Percentiles rank a stretch among this genome's conserved stretches.
phyloP scores from a whole-genome alignment of 306 rosid species.

The Clitoria ternatea region DNA sequence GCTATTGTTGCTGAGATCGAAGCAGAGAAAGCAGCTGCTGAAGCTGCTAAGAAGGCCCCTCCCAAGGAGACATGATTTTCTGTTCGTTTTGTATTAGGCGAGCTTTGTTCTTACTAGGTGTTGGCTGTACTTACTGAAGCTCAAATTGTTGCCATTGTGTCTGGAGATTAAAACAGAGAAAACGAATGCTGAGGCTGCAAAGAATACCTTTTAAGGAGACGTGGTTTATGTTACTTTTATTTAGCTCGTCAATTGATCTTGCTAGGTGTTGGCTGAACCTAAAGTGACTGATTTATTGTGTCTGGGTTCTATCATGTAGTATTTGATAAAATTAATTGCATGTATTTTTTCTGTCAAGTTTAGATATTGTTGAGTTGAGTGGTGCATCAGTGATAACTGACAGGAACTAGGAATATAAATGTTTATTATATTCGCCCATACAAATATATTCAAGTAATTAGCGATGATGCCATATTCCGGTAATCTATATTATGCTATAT shows the following conservation, averaged over 20 bases:
- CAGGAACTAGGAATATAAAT: not conserved
- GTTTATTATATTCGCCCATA: not conserved
- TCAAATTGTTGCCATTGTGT: constrained; percentile 20
- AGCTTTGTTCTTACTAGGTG: not conserved
- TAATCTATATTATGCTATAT: too few relatives aligned
- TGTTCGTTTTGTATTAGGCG: not conserved
- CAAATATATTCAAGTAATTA: not conserved
- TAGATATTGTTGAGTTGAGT: not conserved
- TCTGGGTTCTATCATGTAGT: not conserved
- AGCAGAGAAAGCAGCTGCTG: constrained; percentile 95
- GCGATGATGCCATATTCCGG: too few relatives aligned
- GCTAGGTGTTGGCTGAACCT: constrained; percentile 7
- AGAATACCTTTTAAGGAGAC: constrained; percentile 63
- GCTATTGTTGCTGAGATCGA: constrained; percentile 91
- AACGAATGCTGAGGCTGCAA: constrained; percentile 74
- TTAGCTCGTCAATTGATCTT: constrained; percentile 16
- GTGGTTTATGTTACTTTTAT: constrained; percentile 29
- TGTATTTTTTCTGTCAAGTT: not conserved
- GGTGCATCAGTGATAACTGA: not conserved
- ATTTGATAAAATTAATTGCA: constrained; percentile 9
- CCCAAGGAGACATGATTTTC: constrained; percentile 64
- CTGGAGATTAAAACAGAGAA: constrained; percentile 65
- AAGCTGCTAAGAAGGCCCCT: constrained; percentile 96
- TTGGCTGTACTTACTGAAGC: constrained; percentile 8
- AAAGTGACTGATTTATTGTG: not conserved